Evolutionary conservation across 2,329 filamentous ascomycete genomes (phyloP).

Genomic region (Bipolaris oryzae): DNA sequence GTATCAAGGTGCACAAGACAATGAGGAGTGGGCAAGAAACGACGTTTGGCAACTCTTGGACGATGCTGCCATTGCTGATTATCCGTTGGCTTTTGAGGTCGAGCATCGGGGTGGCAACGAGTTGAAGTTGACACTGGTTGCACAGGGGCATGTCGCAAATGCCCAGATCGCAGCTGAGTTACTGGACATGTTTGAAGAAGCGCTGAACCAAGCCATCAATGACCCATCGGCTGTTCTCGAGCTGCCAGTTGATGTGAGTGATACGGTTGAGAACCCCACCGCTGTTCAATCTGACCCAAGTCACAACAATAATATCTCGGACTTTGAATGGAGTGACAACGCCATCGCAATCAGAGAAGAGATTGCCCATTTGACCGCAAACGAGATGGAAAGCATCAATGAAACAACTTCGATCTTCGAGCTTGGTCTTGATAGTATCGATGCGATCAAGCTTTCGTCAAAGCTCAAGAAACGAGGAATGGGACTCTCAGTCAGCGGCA

Average conservation of each 20-base stretch:
- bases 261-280: not conserved
- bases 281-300: not conserved
- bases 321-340: constrained; percentile 65
- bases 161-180: constrained; percentile 47
- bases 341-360: constrained; percentile 64
- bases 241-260: constrained; percentile 4
- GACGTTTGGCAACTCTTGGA: constrained; percentile 61
- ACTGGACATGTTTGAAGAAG: constrained; percentile 51
- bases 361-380: constrained; percentile 66
- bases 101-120: constrained; percentile 57
- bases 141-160: constrained; percentile 56
- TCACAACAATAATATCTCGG: not conserved
- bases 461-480: constrained; percentile 68
- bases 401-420: constrained; percentile 73
- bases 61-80: constrained; percentile 61
- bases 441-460: constrained; percentile 82
- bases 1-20: constrained; percentile 64
- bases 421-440: constrained; percentile 89
- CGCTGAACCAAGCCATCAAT: constrained; percentile 46
- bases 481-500: constrained; percentile 70
- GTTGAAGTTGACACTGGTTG: constrained; percentile 65
- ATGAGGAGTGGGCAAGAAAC: constrained; percentile 30
- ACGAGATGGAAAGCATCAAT: constrained; percentile 59
- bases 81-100: constrained; percentile 78
- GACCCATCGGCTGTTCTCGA: constrained; percentile 37